Base-by-base conservation (phyloP, 345 rosid genomes). In the Eutrema heterophyllum region DNA sequence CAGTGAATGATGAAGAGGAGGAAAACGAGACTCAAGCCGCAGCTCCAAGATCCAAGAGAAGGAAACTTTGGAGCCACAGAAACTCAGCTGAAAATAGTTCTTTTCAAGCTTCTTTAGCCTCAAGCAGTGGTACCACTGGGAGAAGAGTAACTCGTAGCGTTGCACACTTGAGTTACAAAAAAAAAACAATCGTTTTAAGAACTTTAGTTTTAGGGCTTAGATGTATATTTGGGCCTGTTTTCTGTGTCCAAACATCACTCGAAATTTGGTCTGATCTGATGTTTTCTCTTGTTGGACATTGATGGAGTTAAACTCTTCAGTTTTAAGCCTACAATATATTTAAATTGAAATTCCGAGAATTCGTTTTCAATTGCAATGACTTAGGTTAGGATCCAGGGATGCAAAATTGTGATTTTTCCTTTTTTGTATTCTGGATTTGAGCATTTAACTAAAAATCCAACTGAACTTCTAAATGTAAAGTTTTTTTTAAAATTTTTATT, bases 121-220 rank as follows among this genome's bases (percentile, higher is more conserved):
- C 73, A 6, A 59, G 54, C 73, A 64, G 80, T 54, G 70, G 12
- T 39, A 57, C 84, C 55, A 72, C 48, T 58, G 33, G 8, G 33
- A 87, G 80, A 81, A 84, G 97, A 77, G 79, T 75, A 27, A 91
- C 92, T 51, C 80, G 92, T 14, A 82, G 87, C 44, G 78, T 75
- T 57, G 36, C 84, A 30, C 84, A 16, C 7, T 70, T 45, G 55
- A 81, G 80, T 55, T 84, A 70, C n/a, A n/a, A 82, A 58, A 66
- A 52, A 4, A 4, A 7, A 54, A 14, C 2, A n/a, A n/a, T n/a
- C n/a, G n/a, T 41, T 50, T 9, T 21, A 5, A 48, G 58, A 21
- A 65, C 7, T 56, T 49, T 0, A 21, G 39, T 52, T 61, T 61
- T 41, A 74, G 67, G 45, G 61, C 44, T 39, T 74, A 54, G 72